Evolutionary conservation across 164 flowering plant genomes (phyloP).

Genomic region (Platanus orientalis): DNA sequence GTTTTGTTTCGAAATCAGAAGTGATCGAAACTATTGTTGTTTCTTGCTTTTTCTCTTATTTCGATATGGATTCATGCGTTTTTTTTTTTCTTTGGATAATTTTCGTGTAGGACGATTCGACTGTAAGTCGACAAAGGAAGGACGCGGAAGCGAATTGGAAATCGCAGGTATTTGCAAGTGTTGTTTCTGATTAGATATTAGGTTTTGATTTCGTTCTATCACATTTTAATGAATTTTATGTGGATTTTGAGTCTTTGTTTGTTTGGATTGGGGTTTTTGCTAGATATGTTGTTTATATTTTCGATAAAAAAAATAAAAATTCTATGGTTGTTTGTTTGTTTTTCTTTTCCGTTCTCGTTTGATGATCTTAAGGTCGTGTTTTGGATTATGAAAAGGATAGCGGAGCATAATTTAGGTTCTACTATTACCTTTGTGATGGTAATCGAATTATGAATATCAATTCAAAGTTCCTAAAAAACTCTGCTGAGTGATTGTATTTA

Average conservation of each 20-base stretch:
- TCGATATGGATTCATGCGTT: not conserved
- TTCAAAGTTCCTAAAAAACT: too few relatives aligned
- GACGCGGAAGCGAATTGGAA: conserved; percentile 94
- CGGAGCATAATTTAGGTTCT: too few relatives aligned
- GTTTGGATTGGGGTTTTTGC: not conserved
- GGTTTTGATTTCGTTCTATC: not conserved
- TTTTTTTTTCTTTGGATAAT: not conserved
- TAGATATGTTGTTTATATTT: too few relatives aligned
- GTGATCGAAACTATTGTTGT: not conserved
- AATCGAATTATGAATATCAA: too few relatives aligned
- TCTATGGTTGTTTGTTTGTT: too few relatives aligned
- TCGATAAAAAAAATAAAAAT: too few relatives aligned
- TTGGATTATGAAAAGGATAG: too few relatives aligned
- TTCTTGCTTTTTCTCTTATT: not conserved
- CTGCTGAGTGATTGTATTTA: too few relatives aligned
- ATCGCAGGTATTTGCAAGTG: conserved; percentile 50
- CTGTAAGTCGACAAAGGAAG: conserved; percentile 72
- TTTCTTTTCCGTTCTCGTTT: too few relatives aligned
- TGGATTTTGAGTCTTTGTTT: not conserved
- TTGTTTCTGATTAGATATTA: not conserved
- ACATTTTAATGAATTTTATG: not conserved
- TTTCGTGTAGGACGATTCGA: conserved; percentile 59
- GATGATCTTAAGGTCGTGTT: too few relatives aligned
- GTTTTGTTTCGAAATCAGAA: not conserved
- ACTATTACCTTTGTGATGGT: too few relatives aligned